A percentile compares a stretch with the other conserved stretches of the same genome.
Conservation (phyloP, 2,329 filamentous ascomycete species). For the Lasiodiplodia citricola region DNA sequence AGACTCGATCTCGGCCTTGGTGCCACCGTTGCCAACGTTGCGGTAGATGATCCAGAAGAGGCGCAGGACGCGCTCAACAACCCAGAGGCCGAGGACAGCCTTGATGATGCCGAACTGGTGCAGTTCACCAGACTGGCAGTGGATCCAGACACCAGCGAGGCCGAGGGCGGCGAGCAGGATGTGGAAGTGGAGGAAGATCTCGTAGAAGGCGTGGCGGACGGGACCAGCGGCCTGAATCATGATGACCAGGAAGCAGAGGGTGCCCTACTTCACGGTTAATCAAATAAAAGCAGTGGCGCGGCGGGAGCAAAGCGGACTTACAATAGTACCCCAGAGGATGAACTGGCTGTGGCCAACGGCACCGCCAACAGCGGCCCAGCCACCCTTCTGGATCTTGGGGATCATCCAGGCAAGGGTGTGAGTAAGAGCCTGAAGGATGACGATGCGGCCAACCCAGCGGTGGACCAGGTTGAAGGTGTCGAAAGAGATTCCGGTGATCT, state of each 20-base stretch:
- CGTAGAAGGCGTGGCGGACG: constrained; percentile 78
- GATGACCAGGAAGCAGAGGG: constrained; percentile 66
- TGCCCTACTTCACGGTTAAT: constrained; percentile 51
- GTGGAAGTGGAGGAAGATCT: constrained; percentile 76
- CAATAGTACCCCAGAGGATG: constrained; percentile 68
- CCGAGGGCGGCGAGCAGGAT: constrained; percentile 66
- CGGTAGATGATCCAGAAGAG: constrained; percentile 65
- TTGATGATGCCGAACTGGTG: constrained; percentile 68
- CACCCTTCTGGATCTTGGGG: constrained; percentile 49
- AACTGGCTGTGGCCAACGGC: constrained; percentile 52
- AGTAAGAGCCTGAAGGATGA: constrained; percentile 69
- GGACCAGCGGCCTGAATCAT: constrained; percentile 72
- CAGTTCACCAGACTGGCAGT: constrained; percentile 55
- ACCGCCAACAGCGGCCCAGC: constrained; percentile 55
- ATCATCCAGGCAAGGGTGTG: constrained; percentile 68
- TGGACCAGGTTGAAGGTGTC: constrained; percentile 84
- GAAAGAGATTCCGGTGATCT: constrained; percentile 74
- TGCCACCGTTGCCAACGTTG: constrained; percentile 70
- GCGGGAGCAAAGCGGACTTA: constrained; percentile 46
- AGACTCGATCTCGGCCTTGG: constrained; percentile 72
- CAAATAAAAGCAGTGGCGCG: not conserved
- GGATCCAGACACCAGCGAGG: constrained; percentile 71
- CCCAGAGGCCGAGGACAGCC: constrained; percentile 70
- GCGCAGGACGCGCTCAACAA: constrained; percentile 65
- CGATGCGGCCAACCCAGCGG: constrained; percentile 79